Evolutionary conservation across 768 basidiomycete genomes (phyloP), one percentile per base, ranked within the genome.

Genomic region (Leccinum fibrillosum): DNA sequence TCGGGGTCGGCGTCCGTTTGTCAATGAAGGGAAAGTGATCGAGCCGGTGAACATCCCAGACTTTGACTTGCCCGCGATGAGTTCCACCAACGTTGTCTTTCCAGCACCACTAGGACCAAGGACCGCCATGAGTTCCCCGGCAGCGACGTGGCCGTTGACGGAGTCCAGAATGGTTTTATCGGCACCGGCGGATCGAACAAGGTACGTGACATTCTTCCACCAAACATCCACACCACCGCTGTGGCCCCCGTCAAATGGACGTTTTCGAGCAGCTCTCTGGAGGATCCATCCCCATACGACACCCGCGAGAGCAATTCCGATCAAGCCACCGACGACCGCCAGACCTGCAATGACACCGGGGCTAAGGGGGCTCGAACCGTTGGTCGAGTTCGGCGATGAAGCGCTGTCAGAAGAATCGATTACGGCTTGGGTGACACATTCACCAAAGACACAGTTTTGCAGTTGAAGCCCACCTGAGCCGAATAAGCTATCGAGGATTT

Each of bases 101-200:
- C 94, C 94, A 17, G 93, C 92, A 78, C 94, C 94, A 64, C 89
- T 91, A 0, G 95, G 94, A 1, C 95, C 95, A 3, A 98, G 81
- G 55, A 97, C 84, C n/a, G 90, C 91, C 82, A 93, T 86, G 78
- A 97, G 85, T 60, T 90, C 83, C 10, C 95, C 94, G 0, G 92
- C 84, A 2, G 76, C 74, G n/a, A 96, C 83, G 10, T 73, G 71
- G 0, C 94, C 95, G 50, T 74, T 83, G 30, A 94, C 79, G 42
- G 76, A 75, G 66, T 92, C 85, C 42, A 98, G 75, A 15, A 97
- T 79, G 84, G 51, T 86, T 84, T 58, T 81, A 76, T 58, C 75
- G 75, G 49, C 61, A 32, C 61, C 54, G 2, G 65, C 62, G 2
- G 66, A 71, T 12, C 81, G 76, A 5, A 93, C 79, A 54, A 80